These are phyloP conservation scores for Trichoderma lentiforme DNA, from an alignment of 2,329 filamentous ascomycete species.

Conservation along the genomic window DNA sequence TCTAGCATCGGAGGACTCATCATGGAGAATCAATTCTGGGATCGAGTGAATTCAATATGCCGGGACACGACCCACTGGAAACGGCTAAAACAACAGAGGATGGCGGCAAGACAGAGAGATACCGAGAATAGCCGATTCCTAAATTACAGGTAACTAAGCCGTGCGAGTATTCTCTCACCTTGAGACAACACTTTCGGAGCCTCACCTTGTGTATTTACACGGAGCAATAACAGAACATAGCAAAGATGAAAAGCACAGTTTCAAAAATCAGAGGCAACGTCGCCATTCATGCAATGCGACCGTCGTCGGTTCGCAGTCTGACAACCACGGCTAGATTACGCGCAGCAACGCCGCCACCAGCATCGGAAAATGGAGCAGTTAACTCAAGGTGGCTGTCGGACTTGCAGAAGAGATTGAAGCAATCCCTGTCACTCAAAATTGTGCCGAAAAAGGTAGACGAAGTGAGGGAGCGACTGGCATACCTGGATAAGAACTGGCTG, in stretches of 20 bases:
- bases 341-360: neutral
- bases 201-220: neutral
- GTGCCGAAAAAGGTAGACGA: neutral
- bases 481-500: constrained; percentile 57
- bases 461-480: constrained; percentile 20
- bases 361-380: neutral
- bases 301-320: neutral
- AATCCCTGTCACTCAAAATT: constrained; percentile 12
- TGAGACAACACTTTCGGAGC: neutral
- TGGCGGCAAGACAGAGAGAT: neutral
- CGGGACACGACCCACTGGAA: neutral
- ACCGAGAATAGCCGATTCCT: constrained; percentile 13
- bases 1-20: neutral
- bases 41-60: neutral
- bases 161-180: neutral
- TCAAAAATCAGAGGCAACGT: neutral
- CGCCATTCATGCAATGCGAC: neutral
- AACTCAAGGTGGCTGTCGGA: constrained; percentile 30
- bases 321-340: neutral
- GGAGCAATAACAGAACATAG: no score
- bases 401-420: constrained; percentile 25
- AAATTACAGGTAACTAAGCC: neutral
- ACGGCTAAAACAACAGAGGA: neutral
- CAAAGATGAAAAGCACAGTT: neutral
- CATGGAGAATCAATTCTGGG: neutral